Conservation (phyloP, 2,329 filamentous ascomycete genomes). For the Pseudocercospora fuligena region DNA sequence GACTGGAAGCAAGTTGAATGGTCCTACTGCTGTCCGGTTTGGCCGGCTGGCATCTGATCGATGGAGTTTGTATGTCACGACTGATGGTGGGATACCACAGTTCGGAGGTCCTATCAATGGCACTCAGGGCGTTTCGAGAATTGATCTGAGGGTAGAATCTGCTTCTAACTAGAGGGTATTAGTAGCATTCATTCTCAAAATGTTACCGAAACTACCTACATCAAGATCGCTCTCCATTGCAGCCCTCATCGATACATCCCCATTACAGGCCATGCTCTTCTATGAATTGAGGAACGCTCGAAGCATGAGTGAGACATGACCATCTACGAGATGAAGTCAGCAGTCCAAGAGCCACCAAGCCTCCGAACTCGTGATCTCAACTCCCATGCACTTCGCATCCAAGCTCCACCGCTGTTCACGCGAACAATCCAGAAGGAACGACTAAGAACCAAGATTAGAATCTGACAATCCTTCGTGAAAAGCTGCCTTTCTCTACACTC, state of each 20-base stretch:
- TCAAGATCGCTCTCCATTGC: not conserved
- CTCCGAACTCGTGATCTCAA: not conserved
- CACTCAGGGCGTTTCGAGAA: not conserved
- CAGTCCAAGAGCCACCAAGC: not conserved
- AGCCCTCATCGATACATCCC: not conserved
- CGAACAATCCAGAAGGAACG: not conserved
- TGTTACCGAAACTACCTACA: not conserved
- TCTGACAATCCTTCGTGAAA: not conserved
- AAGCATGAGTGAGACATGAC: not conserved
- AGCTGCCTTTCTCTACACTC: not conserved
- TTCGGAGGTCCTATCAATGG: not conserved
- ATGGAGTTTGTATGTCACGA: slow-evolving; percentile 14
- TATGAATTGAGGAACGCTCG: not conserved
- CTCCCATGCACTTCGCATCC: not conserved
- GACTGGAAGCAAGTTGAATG: slow-evolving; percentile 10
- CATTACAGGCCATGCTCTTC: not conserved
- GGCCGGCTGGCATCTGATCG: slow-evolving; percentile 14
- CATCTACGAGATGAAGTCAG: not conserved
- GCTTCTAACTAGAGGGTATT: not conserved
- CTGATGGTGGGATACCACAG: slow-evolving; percentile 3
- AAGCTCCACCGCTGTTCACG: not conserved
- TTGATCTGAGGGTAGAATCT: not conserved
- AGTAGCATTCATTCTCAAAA: not conserved
- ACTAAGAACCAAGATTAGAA: not conserved
- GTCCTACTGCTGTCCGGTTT: slow-evolving; percentile 15